Evolutionary conservation across 2,329 filamentous ascomycete species (phyloP).

Genomic region (Aspergillus chevalieri): DNA sequence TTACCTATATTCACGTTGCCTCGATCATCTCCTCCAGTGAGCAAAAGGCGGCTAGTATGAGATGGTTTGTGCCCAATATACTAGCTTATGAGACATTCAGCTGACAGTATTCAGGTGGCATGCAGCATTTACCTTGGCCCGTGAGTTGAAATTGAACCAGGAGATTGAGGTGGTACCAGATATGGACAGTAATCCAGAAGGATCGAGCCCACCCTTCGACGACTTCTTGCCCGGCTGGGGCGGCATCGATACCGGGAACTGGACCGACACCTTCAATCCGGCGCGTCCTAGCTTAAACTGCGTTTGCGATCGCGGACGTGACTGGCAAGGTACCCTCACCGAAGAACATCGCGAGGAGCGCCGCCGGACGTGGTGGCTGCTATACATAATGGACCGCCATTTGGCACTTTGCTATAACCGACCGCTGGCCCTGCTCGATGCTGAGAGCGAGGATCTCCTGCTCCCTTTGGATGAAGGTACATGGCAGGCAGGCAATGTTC

Average conservation of each 20-base stretch:
- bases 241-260: conserved; percentile 48
- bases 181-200: conserved; percentile 24
- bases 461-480: conserved; percentile 82
- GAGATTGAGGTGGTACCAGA: conserved; percentile 53
- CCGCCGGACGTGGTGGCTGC: conserved; percentile 85
- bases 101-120: conserved; percentile 58
- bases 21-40: conserved; percentile 90
- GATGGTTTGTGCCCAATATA: conserved; percentile 51
- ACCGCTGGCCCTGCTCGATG: conserved; percentile 77
- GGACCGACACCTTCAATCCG: conserved; percentile 37
- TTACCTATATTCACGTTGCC: conserved; percentile 86
- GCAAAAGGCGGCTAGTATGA: conserved; percentile 86
- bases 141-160: conserved; percentile 79
- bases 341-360: conserved; percentile 88
- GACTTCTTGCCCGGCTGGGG: conserved; percentile 27
- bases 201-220: conserved; percentile 27
- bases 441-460: conserved; percentile 75
- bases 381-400: conserved; percentile 87
- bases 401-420: conserved; percentile 87
- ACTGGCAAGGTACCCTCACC: conserved; percentile 39
- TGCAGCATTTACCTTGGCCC: conserved; percentile 81
- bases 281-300: conserved; percentile 30
- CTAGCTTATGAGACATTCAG: neutral
- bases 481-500: conserved; percentile 80
- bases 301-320: conserved; percentile 25